phyloP scores from a whole-genome alignment of 1,284 basidiomycete species.

The Ceratobasidium sp. region DNA sequence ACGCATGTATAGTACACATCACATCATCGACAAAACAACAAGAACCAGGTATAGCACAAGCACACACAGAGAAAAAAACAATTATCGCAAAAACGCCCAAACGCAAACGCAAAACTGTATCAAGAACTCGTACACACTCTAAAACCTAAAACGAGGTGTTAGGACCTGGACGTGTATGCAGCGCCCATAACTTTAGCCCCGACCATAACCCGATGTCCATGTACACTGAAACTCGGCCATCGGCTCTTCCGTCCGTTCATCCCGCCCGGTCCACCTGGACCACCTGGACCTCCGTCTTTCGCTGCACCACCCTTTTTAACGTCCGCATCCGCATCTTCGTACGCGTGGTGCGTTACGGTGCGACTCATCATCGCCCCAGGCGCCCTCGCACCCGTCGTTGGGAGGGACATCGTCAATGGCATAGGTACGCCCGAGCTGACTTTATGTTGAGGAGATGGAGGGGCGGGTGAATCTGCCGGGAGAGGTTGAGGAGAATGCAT shows the following conservation, averaged over 20 bases:
- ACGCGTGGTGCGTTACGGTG: conserved; percentile 1
- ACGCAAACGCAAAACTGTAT: too few species aligned
- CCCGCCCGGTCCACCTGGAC: neutral
- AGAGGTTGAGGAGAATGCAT: conserved; percentile 17
- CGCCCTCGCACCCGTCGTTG: neutral
- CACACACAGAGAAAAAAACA: too few species aligned
- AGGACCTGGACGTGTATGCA: conserved; percentile 24
- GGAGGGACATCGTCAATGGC: conserved; percentile 38
- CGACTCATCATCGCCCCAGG: conserved; percentile 1
- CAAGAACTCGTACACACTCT: too few species aligned
- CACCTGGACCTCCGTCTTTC: neutral
- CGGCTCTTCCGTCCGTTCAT: conserved; percentile 20
- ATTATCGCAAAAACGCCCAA: too few species aligned
- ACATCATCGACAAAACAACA: too few species aligned
- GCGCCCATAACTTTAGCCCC: conserved; percentile 44
- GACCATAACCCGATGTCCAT: conserved; percentile 40
- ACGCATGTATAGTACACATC: too few species aligned
- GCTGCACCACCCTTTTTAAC: neutral
- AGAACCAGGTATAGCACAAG: too few species aligned
- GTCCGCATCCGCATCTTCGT: conserved; percentile 32
- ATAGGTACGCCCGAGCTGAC: conserved; percentile 37
- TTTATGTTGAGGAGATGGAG: conserved; percentile 23
- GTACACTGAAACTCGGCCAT: conserved; percentile 43
- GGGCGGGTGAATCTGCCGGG: conserved; percentile 1
- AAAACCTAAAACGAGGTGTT: neutral